Percentiles rank a stretch among this genome's conserved stretches.
These are phyloP conservation scores for Populus hybrid DNA, from an alignment of 441 rosid species.

Conservation along the genomic window DNA sequence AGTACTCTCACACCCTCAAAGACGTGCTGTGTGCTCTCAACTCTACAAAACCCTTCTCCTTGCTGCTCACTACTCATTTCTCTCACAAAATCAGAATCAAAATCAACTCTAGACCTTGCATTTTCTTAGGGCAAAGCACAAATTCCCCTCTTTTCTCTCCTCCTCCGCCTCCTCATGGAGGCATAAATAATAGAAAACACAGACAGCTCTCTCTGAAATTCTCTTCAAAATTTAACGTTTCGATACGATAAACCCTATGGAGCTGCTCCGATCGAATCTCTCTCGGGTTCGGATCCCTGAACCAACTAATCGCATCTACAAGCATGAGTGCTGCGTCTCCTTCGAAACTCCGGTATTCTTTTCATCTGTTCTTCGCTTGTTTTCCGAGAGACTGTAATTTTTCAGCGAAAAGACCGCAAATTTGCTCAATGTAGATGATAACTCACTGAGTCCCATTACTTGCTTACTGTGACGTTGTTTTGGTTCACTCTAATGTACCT, in stretches of 20 bases:
- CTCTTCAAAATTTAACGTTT: background rate
- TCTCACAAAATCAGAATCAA: too few species aligned
- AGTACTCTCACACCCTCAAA: too few species aligned
- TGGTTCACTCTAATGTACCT: background rate
- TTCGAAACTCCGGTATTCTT: conserved; percentile 77
- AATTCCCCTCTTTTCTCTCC: too few species aligned
- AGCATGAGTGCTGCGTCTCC: conserved; percentile 93
- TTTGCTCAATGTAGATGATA: background rate
- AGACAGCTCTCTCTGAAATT: too few species aligned
- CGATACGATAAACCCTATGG: conserved; percentile 49
- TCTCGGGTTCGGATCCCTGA: conserved; percentile 98
- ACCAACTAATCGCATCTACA: conserved; percentile 96
- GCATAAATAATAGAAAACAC: too few species aligned
- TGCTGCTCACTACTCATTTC: too few species aligned
- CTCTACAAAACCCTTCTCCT: too few species aligned
- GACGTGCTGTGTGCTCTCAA: too few species aligned
- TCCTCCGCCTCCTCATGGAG: too few species aligned
- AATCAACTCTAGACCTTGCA: too few species aligned
- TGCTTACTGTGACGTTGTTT: background rate
- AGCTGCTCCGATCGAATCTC: conserved; percentile 86
- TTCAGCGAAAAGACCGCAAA: background rate
- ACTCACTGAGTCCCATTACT: background rate
- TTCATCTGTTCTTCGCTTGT: conserved; percentile 4
- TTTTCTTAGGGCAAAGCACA: too few species aligned
- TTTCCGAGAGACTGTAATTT: background rate